Base-by-base conservation (phyloP, 495 filamentous ascomycete genomes). In the Aspergillus cavernicola region DNA sequence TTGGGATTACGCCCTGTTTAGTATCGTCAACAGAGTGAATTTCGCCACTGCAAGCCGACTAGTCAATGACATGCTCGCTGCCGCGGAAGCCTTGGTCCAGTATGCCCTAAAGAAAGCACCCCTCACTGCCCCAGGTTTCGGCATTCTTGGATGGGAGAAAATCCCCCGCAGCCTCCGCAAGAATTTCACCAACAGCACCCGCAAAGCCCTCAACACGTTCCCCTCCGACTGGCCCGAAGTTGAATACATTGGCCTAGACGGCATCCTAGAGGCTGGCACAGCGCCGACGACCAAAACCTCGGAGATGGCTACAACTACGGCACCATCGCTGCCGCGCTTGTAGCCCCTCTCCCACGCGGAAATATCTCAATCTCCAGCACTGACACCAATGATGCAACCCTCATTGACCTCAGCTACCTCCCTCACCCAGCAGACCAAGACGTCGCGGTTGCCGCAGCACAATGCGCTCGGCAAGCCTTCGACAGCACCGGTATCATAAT, bases 221-320 rank as follows among this genome's bases (percentile, higher is more conserved):
- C 73, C 80, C 0, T 8, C 49, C 0, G 81, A 85, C 58, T 85
- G 82, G 81, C 83, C 81, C 0, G 78, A 83, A 15, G 51, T 83
- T 13, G 79, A 76, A 76, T 47, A 76, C 73, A 47, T 78, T 69
- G 0, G 59, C 23, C n/a, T 44, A 9, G 41, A 44, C 24, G 41
- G 41, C 7, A 29, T 29, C 15, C 41, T 44, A 12, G 23, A 44
- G 41, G 41, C 12, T 44, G 41, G 41, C 41, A 70, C 16, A 62
- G 80, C 6, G 57, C 61, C 15, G 55, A 52, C 1, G 63, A 63
- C 4, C 68, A 59, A 50, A 71, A 74, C 0, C 5, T 7, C 7
- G 31, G 45, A 9, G 68, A 71, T 44, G 73, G 69, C 2, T 55
- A 65, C 9, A 69, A 81, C 16, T 83, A 81, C 59, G 81, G 66